phyloP scores from a whole-genome alignment of 768 basidiomycete genomes.

The Mycena haematopus region DNA sequence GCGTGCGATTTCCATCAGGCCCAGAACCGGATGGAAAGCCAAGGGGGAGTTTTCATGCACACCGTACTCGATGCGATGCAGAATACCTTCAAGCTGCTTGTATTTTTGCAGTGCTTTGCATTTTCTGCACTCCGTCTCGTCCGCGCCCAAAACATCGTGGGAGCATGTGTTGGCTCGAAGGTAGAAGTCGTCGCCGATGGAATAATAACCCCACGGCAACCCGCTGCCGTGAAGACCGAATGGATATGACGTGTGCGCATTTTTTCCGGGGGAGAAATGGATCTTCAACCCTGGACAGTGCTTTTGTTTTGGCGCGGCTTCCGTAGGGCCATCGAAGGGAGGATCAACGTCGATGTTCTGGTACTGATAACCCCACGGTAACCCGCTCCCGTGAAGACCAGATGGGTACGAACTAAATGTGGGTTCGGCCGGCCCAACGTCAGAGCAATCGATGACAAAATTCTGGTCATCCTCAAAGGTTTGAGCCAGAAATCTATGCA shows the following conservation, averaged over 20 bases:
- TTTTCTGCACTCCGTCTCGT: neutral
- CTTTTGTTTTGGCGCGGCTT: neutral
- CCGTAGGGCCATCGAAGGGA: too few species aligned
- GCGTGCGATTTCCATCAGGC: neutral
- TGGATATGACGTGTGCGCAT: neutral
- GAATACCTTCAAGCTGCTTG: neutral
- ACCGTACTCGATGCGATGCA: neutral
- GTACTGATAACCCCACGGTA: too few species aligned
- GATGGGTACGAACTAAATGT: too few species aligned
- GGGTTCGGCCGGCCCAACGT: too few species aligned
- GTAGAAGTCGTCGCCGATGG: neutral
- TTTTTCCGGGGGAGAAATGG: neutral
- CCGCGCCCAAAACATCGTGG: neutral
- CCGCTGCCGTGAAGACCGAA: neutral
- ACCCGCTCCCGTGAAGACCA: too few species aligned
- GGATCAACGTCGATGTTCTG: too few species aligned
- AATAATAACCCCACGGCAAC: neutral
- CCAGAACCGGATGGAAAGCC: neutral
- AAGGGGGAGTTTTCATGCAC: neutral
- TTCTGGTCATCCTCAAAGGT: too few species aligned
- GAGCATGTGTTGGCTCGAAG: neutral
- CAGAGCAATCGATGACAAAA: too few species aligned
- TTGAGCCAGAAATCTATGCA: too few species aligned
- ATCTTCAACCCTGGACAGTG: neutral
- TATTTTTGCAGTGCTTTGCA: neutral